phyloP scores from a whole-genome alignment of 371 early-diverging fungal species.

The Mucor mucedo region DNA sequence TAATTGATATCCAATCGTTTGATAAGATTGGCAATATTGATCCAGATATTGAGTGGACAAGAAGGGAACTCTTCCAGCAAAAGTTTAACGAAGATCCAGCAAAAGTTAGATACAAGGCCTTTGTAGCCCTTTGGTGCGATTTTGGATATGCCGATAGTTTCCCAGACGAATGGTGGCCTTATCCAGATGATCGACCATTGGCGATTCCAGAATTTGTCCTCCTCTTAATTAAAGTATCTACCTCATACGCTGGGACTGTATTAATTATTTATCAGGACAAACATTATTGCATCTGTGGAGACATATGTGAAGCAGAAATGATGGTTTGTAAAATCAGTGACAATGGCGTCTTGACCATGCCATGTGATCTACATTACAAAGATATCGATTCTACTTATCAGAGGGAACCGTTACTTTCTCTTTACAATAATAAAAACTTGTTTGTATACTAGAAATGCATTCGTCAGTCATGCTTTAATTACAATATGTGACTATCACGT shows the following conservation, averaged over 20 bases:
- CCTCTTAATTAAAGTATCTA: constrained; percentile 8
- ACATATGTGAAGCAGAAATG: not conserved
- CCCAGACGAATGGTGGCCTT: constrained; percentile 8
- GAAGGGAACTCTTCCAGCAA: not conserved
- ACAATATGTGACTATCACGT: too few species aligned
- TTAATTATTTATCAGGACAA: constrained; percentile 1
- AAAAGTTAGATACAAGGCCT: not conserved
- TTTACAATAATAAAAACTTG: not conserved
- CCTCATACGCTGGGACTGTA: not conserved
- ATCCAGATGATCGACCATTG: not conserved
- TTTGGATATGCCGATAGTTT: not conserved
- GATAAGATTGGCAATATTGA: not conserved
- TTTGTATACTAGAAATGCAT: not conserved
- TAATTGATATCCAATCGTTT: not conserved
- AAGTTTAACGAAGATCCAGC: not conserved
- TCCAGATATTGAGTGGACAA: not conserved
- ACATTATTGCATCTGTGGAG: constrained; percentile 6
- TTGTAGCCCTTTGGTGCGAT: constrained; percentile 9
- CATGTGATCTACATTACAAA: not conserved
- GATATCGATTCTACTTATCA: not conserved
- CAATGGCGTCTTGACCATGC: not conserved
- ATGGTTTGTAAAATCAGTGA: constrained; percentile 4
- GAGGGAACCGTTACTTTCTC: not conserved
- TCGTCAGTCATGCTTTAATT: too few species aligned
- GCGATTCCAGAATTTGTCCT: constrained; percentile 2